Percentiles rank a stretch among this genome's conserved stretches.
These are phyloP conservation scores for Ceratocystis huliohia DNA, from an alignment of 2,329 filamentous ascomycete genomes.

Conservation along the genomic window DNA sequence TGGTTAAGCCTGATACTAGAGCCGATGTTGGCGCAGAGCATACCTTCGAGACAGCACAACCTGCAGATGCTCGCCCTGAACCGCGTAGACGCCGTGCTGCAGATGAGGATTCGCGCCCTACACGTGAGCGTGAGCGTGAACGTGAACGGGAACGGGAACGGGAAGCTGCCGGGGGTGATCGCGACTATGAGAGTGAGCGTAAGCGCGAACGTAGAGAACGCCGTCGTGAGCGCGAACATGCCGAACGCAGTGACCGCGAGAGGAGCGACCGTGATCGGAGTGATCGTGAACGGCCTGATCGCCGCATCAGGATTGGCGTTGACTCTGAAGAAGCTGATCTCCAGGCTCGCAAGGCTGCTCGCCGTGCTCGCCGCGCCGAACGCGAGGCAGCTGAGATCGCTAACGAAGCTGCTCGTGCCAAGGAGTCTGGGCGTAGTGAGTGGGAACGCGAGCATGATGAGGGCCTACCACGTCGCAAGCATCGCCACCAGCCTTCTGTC, in stretches of 20 bases:
- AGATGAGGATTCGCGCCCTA: constrained; percentile 4
- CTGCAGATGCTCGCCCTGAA: constrained; percentile 9
- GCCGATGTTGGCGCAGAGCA: background rate
- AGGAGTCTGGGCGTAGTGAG: constrained; percentile 36
- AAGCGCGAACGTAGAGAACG: constrained; percentile 10
- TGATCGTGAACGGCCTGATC: constrained; percentile 38
- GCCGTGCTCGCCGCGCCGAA: constrained; percentile 46
- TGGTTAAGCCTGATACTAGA: constrained; percentile 32
- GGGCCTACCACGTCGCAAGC: background rate
- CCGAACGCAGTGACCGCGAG: constrained; percentile 29
- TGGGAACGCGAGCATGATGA: constrained; percentile 2
- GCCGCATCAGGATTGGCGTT: constrained; percentile 37
- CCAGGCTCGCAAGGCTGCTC: constrained; percentile 50
- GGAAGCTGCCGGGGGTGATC: constrained; percentile 25
- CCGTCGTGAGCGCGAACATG: constrained; percentile 22
- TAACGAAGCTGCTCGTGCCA: constrained; percentile 44
- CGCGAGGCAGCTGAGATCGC: constrained; percentile 38
- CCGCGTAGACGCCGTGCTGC: constrained; percentile 9
- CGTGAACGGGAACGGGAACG: background rate
- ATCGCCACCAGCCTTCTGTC: background rate
- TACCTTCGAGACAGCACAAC: background rate
- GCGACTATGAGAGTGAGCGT: constrained; percentile 24
- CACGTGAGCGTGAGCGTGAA: background rate
- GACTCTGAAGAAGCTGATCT: constrained; percentile 42
- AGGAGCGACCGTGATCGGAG: constrained; percentile 37